phyloP scores from a whole-genome alignment of 176 grass and related monocot genomes.

The Avena atlantica region DNA sequence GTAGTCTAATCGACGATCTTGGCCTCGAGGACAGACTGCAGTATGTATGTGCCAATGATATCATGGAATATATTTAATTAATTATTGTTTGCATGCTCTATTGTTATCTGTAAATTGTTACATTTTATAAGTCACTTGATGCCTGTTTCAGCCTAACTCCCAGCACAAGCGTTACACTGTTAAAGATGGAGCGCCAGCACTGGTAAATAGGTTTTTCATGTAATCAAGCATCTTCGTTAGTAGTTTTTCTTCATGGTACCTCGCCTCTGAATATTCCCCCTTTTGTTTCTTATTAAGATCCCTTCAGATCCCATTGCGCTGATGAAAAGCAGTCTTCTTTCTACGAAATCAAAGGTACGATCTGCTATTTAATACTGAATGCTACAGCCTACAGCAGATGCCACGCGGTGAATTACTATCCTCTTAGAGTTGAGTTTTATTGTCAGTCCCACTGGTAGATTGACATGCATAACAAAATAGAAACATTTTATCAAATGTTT shows the following conservation, averaged over 20 bases:
- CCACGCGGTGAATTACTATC: neutral
- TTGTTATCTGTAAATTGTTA: neutral
- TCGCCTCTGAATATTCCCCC: conserved; percentile 31
- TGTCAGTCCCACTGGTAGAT: conserved; percentile 26
- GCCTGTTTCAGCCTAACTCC: conserved; percentile 72
- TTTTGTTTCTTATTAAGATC: conserved; percentile 59
- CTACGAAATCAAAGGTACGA: conserved; percentile 87
- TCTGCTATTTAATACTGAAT: conserved; percentile 10
- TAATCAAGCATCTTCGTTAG: conserved; percentile 11
- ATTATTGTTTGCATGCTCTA: neutral
- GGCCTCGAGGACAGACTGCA: conserved; percentile 76
- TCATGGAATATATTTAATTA: conserved; percentile 33
- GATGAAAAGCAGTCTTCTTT: conserved; percentile 79
- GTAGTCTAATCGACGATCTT: conserved; percentile 84
- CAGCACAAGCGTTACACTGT: conserved; percentile 94
- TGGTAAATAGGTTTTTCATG: conserved; percentile 63
- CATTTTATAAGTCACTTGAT: conserved; percentile 28
- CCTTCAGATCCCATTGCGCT: conserved; percentile 78
- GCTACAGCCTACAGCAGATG: conserved; percentile 3
- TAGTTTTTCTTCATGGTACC: neutral
- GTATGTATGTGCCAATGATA: conserved; percentile 70
- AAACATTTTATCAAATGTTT: conserved; percentile 25
- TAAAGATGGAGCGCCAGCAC: conserved; percentile 70
- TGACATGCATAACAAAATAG: conserved; percentile 16
- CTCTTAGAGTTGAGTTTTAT: conserved; percentile 4